These are phyloP conservation scores for Pseudogymnoascus sp. DNA, from an alignment of 2,329 filamentous ascomycete species.

Conservation along the genomic window DNA sequence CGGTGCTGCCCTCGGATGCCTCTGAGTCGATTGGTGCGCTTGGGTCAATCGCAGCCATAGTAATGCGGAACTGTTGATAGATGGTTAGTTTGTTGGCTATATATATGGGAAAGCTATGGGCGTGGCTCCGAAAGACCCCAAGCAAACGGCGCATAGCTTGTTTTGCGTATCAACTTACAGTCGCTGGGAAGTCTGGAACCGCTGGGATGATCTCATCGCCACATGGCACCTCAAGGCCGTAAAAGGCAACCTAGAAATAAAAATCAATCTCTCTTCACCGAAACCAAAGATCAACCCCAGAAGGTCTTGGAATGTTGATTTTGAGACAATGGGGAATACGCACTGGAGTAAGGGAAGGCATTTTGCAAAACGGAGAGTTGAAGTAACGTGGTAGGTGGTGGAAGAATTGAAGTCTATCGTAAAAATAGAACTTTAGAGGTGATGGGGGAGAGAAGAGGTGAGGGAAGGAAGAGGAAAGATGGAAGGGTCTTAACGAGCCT, in stretches of 20 bases:
- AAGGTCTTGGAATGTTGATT: neutral
- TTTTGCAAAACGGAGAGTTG: neutral
- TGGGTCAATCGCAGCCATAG: constrained; percentile 96
- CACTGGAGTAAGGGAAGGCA: constrained; percentile 8
- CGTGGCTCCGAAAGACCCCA: neutral
- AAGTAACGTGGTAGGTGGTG: neutral
- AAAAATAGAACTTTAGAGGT: constrained; percentile 1
- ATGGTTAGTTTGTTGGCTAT: constrained; percentile 9
- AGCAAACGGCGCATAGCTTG: neutral
- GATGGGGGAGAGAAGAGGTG: neutral
- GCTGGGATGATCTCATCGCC: constrained; percentile 78
- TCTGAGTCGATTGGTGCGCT: constrained; percentile 64
- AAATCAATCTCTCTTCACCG: neutral
- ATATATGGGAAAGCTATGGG: neutral
- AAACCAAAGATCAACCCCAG: neutral
- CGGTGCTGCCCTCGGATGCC: constrained; percentile 50
- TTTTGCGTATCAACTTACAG: constrained; percentile 50
- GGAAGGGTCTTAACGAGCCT: constrained; percentile 8
- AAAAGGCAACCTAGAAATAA: constrained; percentile 60
- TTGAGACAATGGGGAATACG: neutral
- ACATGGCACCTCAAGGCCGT: constrained; percentile 83
- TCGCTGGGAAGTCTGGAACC: constrained; percentile 69
- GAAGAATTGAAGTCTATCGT: constrained; percentile 1
- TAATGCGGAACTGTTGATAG: constrained; percentile 73
- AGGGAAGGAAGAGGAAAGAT: neutral